phyloP scores from a whole-genome alignment of 352 stramenopile species.

The Globisporangium cylindrosporum region DNA sequence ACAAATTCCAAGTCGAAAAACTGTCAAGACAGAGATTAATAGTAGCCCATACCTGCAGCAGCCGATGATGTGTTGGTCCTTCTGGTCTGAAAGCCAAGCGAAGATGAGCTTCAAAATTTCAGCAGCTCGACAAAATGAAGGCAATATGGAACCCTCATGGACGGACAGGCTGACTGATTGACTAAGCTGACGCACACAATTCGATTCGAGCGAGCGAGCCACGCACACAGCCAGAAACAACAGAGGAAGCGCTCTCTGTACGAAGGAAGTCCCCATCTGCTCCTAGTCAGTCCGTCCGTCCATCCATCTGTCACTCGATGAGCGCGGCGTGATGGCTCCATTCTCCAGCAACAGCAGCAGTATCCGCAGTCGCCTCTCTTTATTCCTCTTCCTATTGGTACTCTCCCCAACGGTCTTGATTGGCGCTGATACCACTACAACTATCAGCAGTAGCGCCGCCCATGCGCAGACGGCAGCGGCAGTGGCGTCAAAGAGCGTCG shows the following conservation, averaged over 20 bases:
- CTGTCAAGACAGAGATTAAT: neutral
- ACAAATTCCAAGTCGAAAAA: neutral
- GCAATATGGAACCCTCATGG: neutral
- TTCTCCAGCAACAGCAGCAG: neutral
- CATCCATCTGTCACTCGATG: slow-evolving; percentile 1
- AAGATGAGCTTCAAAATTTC: no score
- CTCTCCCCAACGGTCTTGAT: neutral
- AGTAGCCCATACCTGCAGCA: neutral
- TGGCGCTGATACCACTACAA: neutral
- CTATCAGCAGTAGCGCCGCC: neutral
- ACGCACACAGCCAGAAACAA: neutral
- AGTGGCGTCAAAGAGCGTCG: neutral
- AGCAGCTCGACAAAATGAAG: neutral
- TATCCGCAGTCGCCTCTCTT: neutral
- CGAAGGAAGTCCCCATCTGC: neutral
- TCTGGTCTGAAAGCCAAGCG: neutral
- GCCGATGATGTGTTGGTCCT: neutral
- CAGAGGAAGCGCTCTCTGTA: neutral
- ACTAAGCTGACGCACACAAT: neutral
- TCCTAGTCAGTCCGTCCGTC: neutral
- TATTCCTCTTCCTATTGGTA: neutral
- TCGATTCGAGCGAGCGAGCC: neutral
- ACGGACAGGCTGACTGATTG: neutral
- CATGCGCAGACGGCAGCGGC: neutral
- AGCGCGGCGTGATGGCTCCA: slow-evolving; percentile 5